Evolutionary conservation across 768 basidiomycete genomes (phyloP), one percentile per base, ranked within the genome.

Genomic region (Tulasnella sp.): DNA sequence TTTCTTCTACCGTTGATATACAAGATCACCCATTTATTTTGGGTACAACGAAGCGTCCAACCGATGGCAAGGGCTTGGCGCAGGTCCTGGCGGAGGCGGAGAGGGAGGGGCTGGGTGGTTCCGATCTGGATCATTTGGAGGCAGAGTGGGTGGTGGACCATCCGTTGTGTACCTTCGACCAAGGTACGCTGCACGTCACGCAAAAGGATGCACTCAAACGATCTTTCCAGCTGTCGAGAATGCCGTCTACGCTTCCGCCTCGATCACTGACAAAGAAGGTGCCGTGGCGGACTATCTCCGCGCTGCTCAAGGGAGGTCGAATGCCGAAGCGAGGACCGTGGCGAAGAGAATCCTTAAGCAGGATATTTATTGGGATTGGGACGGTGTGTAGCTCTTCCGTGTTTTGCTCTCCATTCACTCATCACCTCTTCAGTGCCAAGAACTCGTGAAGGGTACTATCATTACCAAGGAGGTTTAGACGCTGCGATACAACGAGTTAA

Each of bases 361-460:
- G 59, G 74, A 74, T 52, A 75, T 93, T n/a, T 78, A 74, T 65
- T 94, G 92, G 91, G 82, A 90, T 65, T 92, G 89, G 77, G 87
- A 91, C 69, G 71, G 87, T 87, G 65, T 72, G n/a, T 11, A n/a
- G 39, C 34, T 14, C 31, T 48, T 12, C 49, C 32, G 42, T n/a
- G 27, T 6, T 39, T 46, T n/a, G 11, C 15, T n/a, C 19, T 41
- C 11, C n/a, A 23, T 6, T 49, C 34, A 37, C 12, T 51, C n/a
- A 6, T 19, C 40, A 31, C 46, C 25, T 19, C 4, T 58, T 21
- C 61, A 89, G 87, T 83, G 43, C 88, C 90, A 5, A 79, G 88
- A 27, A 96, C 91, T 0, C 78, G 82, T 25, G 91, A 94, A 72
- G 92, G 92, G 12, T 93, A 89, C 68, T 87, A 93, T 64, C 89